Evolutionary conservation across 345 rosid species (phyloP).

Genomic region (Sonneratia caseolaris): DNA sequence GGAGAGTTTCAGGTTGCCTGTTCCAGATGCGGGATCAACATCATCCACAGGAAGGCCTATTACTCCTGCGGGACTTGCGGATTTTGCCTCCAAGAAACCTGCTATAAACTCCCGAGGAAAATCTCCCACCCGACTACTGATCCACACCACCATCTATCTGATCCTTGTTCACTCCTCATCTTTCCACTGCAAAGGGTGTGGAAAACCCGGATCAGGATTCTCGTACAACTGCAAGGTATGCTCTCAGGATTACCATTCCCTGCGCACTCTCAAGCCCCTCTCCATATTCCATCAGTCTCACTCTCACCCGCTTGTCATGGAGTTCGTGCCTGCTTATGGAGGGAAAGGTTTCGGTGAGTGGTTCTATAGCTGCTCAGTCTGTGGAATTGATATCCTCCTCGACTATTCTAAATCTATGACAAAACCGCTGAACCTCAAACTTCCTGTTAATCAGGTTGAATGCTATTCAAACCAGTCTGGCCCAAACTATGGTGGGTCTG

Average conservation of each 20-base stretch:
- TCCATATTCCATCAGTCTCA: not conserved
- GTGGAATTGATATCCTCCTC: slow-evolving; percentile 4
- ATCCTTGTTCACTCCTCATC: not conserved
- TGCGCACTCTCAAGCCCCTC: slow-evolving; percentile 8
- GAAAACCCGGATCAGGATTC: slow-evolving; percentile 3
- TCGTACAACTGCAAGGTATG: slow-evolving; percentile 7
- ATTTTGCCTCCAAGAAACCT: slow-evolving; percentile 2
- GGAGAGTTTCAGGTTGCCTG: not conserved
- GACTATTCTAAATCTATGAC: not conserved
- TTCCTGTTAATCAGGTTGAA: not conserved
- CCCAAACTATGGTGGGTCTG: too few relatives aligned
- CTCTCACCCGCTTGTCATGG: not conserved
- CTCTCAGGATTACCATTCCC: not conserved
- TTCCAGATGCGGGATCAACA: not conserved
- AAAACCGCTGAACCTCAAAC: not conserved
- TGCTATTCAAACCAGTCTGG: not conserved
- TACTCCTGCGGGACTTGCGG: slow-evolving; percentile 2
- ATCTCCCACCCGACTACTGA: slow-evolving; percentile 8
- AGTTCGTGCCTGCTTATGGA: slow-evolving; percentile 7
- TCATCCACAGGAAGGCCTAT: slow-evolving; percentile 3
- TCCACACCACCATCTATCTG: not conserved
- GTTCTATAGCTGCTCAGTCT: slow-evolving; percentile 12
- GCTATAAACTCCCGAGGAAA: slow-evolving; percentile 8
- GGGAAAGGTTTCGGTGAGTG: slow-evolving; percentile 11
- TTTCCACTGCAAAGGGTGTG: slow-evolving; percentile 11